Evolutionary conservation across 2,329 filamentous ascomycete genomes (phyloP), one percentile per base, ranked within the genome.

Genomic region (Dothideomycetes sp.): DNA sequence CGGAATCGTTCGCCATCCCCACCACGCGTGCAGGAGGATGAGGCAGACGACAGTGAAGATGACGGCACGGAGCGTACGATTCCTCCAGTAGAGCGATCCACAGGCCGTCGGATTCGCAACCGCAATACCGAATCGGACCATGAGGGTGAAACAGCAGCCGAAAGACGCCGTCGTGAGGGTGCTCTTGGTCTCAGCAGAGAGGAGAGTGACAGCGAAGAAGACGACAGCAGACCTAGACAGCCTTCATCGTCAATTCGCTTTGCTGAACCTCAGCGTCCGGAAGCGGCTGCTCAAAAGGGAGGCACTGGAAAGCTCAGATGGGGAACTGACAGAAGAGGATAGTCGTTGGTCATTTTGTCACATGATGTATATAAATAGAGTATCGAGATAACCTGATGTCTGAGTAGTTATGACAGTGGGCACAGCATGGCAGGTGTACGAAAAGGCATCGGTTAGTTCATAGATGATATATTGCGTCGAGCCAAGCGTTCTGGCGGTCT

Each of bases 141-240:
- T 2, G 66, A 65, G 24, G 68, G 63, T 24, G 84, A 88, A 60
- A 87, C 82, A 0, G 79, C 81, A 0, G 84, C 83, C 0, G 84
- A 89, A 58, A 69, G 80, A 41, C 72, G 81, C 31, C 69, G 84
- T 38, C 73, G 84, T 50, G 77, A 86, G 50, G 82, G 82, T 1
- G 84, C 84, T 1, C 63, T 89, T 2, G 82, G 83, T 8, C 66
- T 82, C 45, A 61, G 63, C 5, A 36, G 46, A 5, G 58, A 56
- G 0, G 65, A 64, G 14, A 69, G 65, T 34, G 67, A 69, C 40
- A 73, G 67, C 41, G 70, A 79, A 24, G 75, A 77, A 43, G 47
- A 47, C 9, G 44, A 45, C 16, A 35, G 32, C n/a, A 70, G 64
- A 18, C 66, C 68, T 36, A 56, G 72, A 51, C 69, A 75, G 41